Base-by-base conservation (phyloP, 371 early-diverging fungal species). In the Actinomucor elegans region DNA sequence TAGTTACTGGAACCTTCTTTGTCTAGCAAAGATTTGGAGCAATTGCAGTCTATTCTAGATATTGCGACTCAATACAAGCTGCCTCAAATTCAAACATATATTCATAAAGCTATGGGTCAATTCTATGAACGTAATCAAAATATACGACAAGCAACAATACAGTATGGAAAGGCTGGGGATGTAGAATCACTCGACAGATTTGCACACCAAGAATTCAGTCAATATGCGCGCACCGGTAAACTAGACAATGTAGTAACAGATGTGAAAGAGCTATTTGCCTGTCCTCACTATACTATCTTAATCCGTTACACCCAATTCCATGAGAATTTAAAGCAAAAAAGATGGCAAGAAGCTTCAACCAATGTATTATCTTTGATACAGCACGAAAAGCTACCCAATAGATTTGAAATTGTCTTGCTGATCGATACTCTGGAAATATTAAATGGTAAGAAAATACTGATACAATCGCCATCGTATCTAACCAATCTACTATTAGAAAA, bases 141-240 rank as follows among this genome's bases (percentile, higher is more conserved):
- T 1, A 40, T 45, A 4, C 28, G 48, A 3, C 18, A 49, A 20
- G 73, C 73, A 4, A 56, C 60, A 1, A 33, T 56, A 7, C 45
- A 55, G 26, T 72, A 66, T 17, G 66, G 61, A 6, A 48, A 40
- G 28, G 73, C 73, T 0, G 32, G 55, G 1, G 64, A 69, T 35
- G 26, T 46, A 8, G 29, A 31, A 28, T 46, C 57, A 3, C 28
- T 72, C 4, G 69, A 72, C 24, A 34, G 52, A 34, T 9, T 72
- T 9, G 63, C 69, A 11, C 44, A 55, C 17, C 9, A 27, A 12
- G 32, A 38, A 18, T 42, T 72, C 24, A 46, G 54, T 32, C 11
- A 29, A 12, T 72, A 63, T 40, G 42, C 66, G 24, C 45, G 55
- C 17, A 43, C 46, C 4, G 64, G 73, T 17, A 54, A 35, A 24